Evolutionary conservation across 2,329 filamentous ascomycete species (phyloP), one percentile per base, ranked within the genome.

Genomic region (Pyrenophora tritici-repentis): DNA sequence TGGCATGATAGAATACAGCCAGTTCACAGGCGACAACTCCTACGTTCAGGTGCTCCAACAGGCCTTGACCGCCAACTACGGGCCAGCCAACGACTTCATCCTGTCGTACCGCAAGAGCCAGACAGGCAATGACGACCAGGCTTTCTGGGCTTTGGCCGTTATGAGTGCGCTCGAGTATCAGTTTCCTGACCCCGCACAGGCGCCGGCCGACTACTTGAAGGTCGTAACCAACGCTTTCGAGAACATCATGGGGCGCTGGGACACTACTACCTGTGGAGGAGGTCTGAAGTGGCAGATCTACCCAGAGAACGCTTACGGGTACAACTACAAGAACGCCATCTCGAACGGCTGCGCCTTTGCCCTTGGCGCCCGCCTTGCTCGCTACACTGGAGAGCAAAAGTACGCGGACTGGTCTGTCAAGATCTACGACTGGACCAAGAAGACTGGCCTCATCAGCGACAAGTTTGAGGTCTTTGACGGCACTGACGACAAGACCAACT

Each of bases 271-370:
- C 33, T 95, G 90, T 65, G 80, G 79, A 20, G 90, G 90, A 53
- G 91, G 90, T 4, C 75, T 94, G 39, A 80, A 84, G 49, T 93
- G 89, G 89, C 90, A 96, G 76, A 91, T 96, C 60, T 92, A 87
- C 70, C 76, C 81, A 1, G 83, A 82, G 62, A 93, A 95, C 68
- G 85, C 85, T 55, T 68, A 70, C 37, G 91, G 90, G 12, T 86
- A 91, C 70, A 81, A 85, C 65, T 94, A 95, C 81, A 94, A 92
- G 75, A 93, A 93, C 76, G 82, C 86, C 13, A 84, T 92, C 61
- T 86, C 86, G 55, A 94, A 94, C 71, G 90, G 89, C 35, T 86
- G 86, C n/a, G 85, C 94, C 68, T 92, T 95, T 73, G 87, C 92
- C 65, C 80, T 96, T 10, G 86, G 87, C 3, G 89, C 90, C 1